Base-by-base conservation (phyloP, 306 rosid genomes). In the Spatholobus suberectus region DNA sequence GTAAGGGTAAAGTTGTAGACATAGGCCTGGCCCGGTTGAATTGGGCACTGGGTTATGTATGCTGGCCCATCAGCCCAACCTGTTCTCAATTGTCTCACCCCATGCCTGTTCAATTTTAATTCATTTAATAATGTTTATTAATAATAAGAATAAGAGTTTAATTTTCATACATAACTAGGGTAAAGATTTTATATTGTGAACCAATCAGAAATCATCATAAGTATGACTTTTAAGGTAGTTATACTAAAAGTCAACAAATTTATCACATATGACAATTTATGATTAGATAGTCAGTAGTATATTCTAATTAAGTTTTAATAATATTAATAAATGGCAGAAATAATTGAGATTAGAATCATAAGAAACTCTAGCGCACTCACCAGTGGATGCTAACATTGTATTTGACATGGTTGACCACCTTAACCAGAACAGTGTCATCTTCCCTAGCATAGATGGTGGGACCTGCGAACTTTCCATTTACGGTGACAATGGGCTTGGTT, bases 11-110 rank as follows among this genome's bases (percentile, higher is more conserved):
- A 92, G 61, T 91, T 94, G 88, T 94, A 92, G 3, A 84, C 23
- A 65, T 74, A 94, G 23, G 75, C 87, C 6, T 91, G 93, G 1
- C 91, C 92, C 0, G 94, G 93, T 78, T 91, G 93, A 83, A 94
- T 92, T 12, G 98, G 98, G 73, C 98, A 94, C 29, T 94, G 98
- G 5, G 98, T 94, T 75, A 94, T 91, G 77, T 86, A 94, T 21
- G 98, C 98, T 0, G 98, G 98, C 35, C 98, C 98, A 84, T 94
- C 98, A 0, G 98, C 96, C 98, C 98, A 94, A 2, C 98, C 97
- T 2, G 91, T 84, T 41, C 96, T 69, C 17, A 94, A 82, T 34
- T 94, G 98, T 72, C 93, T 89, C 1, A 94, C 58, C 11, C 98
- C 97, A 62, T 94, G 98, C 98, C 98, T 91, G 62, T 68, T 80